A percentile compares a stretch with the other conserved stretches of the same genome.
These are phyloP conservation scores for Boletus vinaceobasis DNA, from an alignment of 768 basidiomycete species.

Conservation along the genomic window DNA sequence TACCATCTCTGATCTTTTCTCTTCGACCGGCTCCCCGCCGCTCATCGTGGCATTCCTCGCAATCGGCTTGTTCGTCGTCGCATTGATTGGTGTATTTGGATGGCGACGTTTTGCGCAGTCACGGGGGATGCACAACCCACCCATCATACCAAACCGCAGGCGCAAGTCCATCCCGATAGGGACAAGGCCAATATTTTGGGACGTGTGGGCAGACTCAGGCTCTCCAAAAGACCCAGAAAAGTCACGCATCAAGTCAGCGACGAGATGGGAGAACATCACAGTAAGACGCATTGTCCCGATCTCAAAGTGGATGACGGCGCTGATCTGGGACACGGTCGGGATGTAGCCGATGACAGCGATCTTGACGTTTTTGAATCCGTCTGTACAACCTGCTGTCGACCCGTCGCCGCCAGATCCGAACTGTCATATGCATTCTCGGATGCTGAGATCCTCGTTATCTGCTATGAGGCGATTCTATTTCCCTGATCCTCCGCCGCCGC, in stretches of 20 bases:
- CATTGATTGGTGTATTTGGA: constrained; percentile 47
- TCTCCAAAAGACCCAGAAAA: neutral
- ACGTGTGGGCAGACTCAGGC: constrained; percentile 32
- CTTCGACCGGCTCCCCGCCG: constrained; percentile 44
- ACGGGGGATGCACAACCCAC: constrained; percentile 14
- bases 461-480: constrained; percentile 2
- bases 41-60: constrained; percentile 59
- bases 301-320: neutral
- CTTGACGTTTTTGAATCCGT: constrained; percentile 3
- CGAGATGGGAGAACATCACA: constrained; percentile 40
- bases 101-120: constrained; percentile 37
- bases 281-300: constrained; percentile 26
- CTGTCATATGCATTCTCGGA: neutral
- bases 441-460: neutral
- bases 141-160: neutral
- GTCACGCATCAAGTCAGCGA: constrained; percentile 2
- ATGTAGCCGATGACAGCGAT: constrained; percentile 26
- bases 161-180: constrained; percentile 6
- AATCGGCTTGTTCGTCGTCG: constrained; percentile 51
- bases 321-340: neutral
- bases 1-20: constrained; percentile 16
- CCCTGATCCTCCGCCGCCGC: neutral
- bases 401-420: neutral
- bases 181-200: constrained; percentile 45
- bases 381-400: neutral